These are phyloP conservation scores for Trichoderma parareesei DNA, from an alignment of 495 filamentous ascomycete species.

Conservation along the genomic window DNA sequence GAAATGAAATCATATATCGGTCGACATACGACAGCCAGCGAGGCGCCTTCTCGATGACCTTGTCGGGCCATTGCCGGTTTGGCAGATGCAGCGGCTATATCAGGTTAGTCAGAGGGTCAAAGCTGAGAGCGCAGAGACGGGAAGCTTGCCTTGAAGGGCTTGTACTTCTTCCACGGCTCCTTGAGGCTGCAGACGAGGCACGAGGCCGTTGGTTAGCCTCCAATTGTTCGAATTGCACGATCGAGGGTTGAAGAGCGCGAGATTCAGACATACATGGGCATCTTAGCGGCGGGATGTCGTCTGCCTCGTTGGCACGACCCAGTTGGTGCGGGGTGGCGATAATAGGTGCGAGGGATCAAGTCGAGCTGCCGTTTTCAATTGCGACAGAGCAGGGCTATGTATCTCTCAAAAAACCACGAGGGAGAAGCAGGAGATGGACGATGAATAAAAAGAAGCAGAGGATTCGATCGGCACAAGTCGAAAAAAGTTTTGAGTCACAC, in stretches of 20 bases:
- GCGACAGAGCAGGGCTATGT: neutral
- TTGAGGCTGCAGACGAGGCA: conserved; percentile 59
- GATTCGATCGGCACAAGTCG: too few species aligned
- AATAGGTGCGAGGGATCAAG: neutral
- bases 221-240: neutral
- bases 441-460: too few species aligned
- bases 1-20: neutral
- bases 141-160: conserved; percentile 31
- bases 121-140: neutral
- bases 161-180: conserved; percentile 90
- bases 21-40: conserved; percentile 70
- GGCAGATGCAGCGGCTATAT: conserved; percentile 67
- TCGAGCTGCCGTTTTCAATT: neutral
- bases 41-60: conserved; percentile 68
- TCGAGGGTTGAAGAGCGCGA: neutral
- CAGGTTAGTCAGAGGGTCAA: conserved; percentile 25
- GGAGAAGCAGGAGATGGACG: too few species aligned
- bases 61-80: conserved; percentile 86
- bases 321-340: neutral
- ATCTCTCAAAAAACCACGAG: too few species aligned
- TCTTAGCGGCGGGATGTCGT: conserved; percentile 12
- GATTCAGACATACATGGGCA: conserved; percentile 22
- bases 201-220: neutral
- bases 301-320: neutral
- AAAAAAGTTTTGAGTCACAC: too few species aligned